These are phyloP conservation scores for Tricharina praecox DNA, from an alignment of 495 filamentous ascomycete genomes.

Conservation along the genomic window DNA sequence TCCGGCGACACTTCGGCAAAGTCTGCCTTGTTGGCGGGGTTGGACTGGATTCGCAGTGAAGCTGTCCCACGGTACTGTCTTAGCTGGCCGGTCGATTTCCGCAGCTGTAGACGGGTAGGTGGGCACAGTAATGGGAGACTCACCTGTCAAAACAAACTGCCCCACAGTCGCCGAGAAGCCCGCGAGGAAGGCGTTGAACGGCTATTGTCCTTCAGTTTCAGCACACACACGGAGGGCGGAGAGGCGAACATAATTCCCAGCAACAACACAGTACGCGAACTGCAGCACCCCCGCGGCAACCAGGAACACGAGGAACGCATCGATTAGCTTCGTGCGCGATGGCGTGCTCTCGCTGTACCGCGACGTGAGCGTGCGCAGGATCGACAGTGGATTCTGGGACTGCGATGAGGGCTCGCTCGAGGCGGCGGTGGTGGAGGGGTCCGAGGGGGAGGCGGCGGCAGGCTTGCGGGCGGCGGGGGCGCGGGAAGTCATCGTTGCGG, in stretches of 20 bases:
- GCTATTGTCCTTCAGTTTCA: slow-evolving; percentile 35
- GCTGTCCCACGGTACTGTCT: no score
- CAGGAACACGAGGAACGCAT: slow-evolving; percentile 82
- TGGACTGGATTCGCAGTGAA: slow-evolving; percentile 81
- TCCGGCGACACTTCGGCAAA: slow-evolving; percentile 54
- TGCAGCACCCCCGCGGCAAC: slow-evolving; percentile 72
- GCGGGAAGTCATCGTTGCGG: no score
- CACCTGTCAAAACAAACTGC: slow-evolving; percentile 89
- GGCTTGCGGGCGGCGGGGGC: no score
- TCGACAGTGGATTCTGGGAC: slow-evolving; percentile 19
- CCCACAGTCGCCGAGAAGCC: slow-evolving; percentile 92
- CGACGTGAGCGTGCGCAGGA: slow-evolving; percentile 40
- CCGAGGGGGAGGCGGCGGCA: no score
- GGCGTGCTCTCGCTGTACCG: slow-evolving; percentile 65
- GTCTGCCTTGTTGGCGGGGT: slow-evolving; percentile 51
- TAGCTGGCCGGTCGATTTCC: no score
- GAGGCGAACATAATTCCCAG: slow-evolving; percentile 74
- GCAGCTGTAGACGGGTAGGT: no score
- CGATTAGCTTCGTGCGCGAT: slow-evolving; percentile 80
- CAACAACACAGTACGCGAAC: slow-evolving; percentile 83
- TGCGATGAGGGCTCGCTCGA: slow-evolving; percentile 2
- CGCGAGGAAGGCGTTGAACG: slow-evolving; percentile 94
- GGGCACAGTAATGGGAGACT: no score
- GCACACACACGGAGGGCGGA: neutral
- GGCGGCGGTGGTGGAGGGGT: slow-evolving; percentile 4